Evolutionary conservation across 2,329 filamentous ascomycete genomes (phyloP), one percentile per base, ranked within the genome.

Genomic region (Arachnomyces sp.): DNA sequence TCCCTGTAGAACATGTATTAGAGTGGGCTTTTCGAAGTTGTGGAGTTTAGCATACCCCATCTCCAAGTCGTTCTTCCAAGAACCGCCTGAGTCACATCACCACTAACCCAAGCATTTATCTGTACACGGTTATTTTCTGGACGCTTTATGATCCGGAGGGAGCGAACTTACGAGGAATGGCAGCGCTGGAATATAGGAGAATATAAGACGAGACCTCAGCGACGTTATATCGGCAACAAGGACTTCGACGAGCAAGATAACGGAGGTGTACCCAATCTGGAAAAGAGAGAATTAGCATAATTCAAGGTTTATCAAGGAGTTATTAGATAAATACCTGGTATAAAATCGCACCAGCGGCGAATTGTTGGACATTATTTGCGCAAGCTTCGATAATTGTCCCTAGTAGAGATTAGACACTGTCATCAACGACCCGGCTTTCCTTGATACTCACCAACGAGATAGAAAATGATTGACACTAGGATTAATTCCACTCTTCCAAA

Each of bases 191-290:
- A 82, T 62, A 52, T 80, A 83, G 35, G 74, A 79, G 64, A 81
- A 82, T 49, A 83, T 65, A 7, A 83, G 64, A 52, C 80, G 77
- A 8, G 75, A 68, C 11, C 77, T 72, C 5, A 77, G 73, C 1
- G 79, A 82, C 2, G 78, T 80, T 17, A 78, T 68, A 48, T 84
- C 80, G 33, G 71, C 78, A 34, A 83, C 65, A 44, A 84, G 71
- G 50, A 83, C 75, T 56, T 83, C 77, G 15, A 82, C 67, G 1
- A 83, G 66, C 9, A 83, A 61, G 13, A 79, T 65, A 17, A 81
- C 65, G 49, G 69, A 69, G 8, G 79, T 82, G 53, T 79, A 82
- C 36, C 80, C 80, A 31, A 82, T 66, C 66, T 73, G 32, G 21
- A 25, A 7, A 12, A 34, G 21, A 18, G 17, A 13, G 3, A 13